Evolutionary conservation across 768 basidiomycete species (phyloP).

Genomic region (Mycena polygramma): DNA sequence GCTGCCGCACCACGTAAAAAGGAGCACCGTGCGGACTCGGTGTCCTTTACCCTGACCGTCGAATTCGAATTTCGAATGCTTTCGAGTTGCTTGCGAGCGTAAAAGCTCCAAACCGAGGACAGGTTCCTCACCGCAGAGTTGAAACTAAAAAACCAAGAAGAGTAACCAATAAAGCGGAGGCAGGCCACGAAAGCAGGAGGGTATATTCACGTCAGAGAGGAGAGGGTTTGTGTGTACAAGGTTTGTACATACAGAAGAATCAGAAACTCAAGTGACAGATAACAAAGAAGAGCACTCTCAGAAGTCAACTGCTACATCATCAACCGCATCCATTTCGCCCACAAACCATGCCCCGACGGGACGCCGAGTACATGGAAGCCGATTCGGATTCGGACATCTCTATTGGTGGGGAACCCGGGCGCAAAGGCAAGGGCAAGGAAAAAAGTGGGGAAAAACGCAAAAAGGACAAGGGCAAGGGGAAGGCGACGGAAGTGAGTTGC

Average conservation of each 20-base stretch:
- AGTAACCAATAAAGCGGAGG: no score
- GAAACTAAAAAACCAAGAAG: no score
- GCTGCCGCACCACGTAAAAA: background rate
- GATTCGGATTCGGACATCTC: conserved; percentile 84
- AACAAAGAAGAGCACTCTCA: no score
- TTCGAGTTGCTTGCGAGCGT: no score
- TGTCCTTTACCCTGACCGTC: background rate
- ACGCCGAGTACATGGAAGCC: conserved; percentile 63
- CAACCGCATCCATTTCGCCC: background rate
- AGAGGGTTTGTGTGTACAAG: no score
- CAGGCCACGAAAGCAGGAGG: no score
- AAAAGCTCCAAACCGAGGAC: no score
- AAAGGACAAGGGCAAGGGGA: conserved; percentile 68
- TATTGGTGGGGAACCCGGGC: conserved; percentile 64
- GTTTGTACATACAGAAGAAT: no score
- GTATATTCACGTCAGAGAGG: no score
- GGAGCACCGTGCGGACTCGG: background rate
- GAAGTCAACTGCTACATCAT: conserved; percentile 7
- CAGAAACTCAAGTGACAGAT: no score
- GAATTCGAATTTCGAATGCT: no score
- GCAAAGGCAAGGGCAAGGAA: conserved; percentile 57
- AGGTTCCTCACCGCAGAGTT: no score
- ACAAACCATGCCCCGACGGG: conserved; percentile 49
- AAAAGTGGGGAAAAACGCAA: conserved; percentile 66
- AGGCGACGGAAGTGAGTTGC: conserved; percentile 63